These are phyloP conservation scores for Alnus rubra DNA, from an alignment of 306 rosid species.

Conservation along the genomic window DNA sequence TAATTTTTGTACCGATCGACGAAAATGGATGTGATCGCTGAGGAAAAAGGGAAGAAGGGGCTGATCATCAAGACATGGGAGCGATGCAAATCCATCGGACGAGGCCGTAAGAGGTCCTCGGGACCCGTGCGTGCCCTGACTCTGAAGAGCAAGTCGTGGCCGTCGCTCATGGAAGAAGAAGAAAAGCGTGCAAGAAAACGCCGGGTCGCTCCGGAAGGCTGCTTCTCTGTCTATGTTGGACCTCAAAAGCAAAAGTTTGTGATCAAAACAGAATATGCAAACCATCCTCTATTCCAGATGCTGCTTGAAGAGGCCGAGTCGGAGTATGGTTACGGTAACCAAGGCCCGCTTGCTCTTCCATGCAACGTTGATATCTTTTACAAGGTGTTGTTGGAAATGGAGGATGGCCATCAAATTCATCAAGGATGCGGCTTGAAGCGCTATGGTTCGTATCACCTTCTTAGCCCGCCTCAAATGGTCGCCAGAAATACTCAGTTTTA, in stretches of 20 bases:
- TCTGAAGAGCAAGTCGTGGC: slow-evolving; percentile 60
- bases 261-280: slow-evolving; percentile 59
- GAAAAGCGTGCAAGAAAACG: slow-evolving; percentile 10
- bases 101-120: slow-evolving; percentile 27
- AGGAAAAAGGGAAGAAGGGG: slow-evolving; percentile 44
- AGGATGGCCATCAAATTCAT: slow-evolving; percentile 29
- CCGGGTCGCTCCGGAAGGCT: slow-evolving; percentile 58
- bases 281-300: slow-evolving; percentile 78
- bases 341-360: slow-evolving; percentile 77
- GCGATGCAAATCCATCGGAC: slow-evolving; percentile 79
- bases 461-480: slow-evolving; percentile 45
- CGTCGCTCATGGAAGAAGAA: slow-evolving; percentile 4
- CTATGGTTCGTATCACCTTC: slow-evolving; percentile 46
- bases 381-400: slow-evolving; percentile 73
- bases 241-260: slow-evolving; percentile 65
- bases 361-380: slow-evolving; percentile 66
- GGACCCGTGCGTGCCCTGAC: slow-evolving; percentile 9
- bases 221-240: slow-evolving; percentile 86
- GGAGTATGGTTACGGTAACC: slow-evolving; percentile 64
- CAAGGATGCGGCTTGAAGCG: slow-evolving; percentile 55
- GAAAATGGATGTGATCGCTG: slow-evolving; percentile 25
- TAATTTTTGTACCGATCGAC: neutral
- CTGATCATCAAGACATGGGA: slow-evolving; percentile 72
- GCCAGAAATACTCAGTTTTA: slow-evolving; percentile 40
- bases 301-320: slow-evolving; percentile 85